Evolutionary conservation across 805 yeast genomes (phyloP).

Genomic region (Yarrowia bubula): DNA sequence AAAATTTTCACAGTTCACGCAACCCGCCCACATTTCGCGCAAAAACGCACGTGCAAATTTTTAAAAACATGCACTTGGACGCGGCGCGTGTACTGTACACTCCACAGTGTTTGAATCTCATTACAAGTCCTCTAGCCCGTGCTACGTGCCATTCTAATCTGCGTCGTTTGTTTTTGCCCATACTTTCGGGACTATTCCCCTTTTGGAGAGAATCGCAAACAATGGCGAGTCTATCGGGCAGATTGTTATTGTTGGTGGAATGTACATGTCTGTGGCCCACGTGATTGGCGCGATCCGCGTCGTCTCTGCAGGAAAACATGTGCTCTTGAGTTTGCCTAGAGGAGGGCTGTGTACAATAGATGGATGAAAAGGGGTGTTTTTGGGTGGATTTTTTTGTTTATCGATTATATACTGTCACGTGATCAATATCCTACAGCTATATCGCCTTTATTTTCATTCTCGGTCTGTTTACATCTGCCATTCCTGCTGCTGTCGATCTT

Average conservation of each 20-base stretch:
- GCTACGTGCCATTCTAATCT: too few relatives aligned
- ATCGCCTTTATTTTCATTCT: too few relatives aligned
- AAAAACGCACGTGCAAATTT: slow-evolving; percentile 4
- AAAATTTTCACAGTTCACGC: neutral
- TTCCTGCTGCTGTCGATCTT: slow-evolving; percentile 14
- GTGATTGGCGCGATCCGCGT: slow-evolving; percentile 19
- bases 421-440: too few relatives aligned
- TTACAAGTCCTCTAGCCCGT: too few relatives aligned
- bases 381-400: too few relatives aligned
- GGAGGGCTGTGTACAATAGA: neutral
- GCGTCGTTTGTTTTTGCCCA: neutral
- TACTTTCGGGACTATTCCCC: neutral
- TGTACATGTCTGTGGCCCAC: neutral
- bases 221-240: slow-evolving; percentile 11
- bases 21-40: neutral
- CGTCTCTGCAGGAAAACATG: slow-evolving; percentile 14
- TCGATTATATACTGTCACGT: too few relatives aligned
- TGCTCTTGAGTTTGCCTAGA: neutral
- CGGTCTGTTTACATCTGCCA: neutral
- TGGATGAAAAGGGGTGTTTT: neutral
- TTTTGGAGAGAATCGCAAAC: neutral
- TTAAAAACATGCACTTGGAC: neutral
- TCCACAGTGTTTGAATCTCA: too few relatives aligned
- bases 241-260: slow-evolving; percentile 1
- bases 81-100: neutral